A percentile compares a stretch with the other conserved stretches of the same genome.
phyloP scores from a whole-genome alignment of 148 eudicot species.

The Camellia lanceoleosa region DNA sequence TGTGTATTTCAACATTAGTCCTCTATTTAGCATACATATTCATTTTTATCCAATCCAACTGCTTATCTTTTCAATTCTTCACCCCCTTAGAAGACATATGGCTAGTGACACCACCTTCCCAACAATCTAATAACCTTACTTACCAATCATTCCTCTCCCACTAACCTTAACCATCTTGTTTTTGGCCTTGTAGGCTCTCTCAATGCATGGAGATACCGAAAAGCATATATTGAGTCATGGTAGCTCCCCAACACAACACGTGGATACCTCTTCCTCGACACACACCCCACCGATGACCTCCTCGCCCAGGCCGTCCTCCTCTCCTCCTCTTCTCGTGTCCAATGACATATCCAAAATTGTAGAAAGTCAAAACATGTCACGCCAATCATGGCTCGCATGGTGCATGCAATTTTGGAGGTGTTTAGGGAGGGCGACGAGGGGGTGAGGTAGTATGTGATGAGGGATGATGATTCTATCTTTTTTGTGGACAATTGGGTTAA shows the following conservation, averaged over 20 bases:
- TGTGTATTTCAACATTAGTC: not conserved
- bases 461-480: constrained; percentile 33
- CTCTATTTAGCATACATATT: not conserved
- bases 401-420: constrained; percentile 25
- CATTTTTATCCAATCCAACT: not conserved
- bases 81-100: not conserved
- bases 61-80: not conserved
- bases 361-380: not conserved
- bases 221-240: constrained; percentile 29
- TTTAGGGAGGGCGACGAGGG: constrained; percentile 22
- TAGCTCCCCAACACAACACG: constrained; percentile 29
- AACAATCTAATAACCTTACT: not conserved
- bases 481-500: constrained; percentile 35
- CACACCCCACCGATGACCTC: constrained; percentile 14
- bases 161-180: constrained; percentile 25
- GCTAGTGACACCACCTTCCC: not conserved
- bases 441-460: constrained; percentile 30
- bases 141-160: not conserved
- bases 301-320: constrained; percentile 21
- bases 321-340: constrained; percentile 25
- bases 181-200: constrained; percentile 27
- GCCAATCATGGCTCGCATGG: constrained; percentile 16
- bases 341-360: constrained; percentile 6
- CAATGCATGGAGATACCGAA: constrained; percentile 19
- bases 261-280: constrained; percentile 23